Conservation (phyloP, 2,329 filamentous ascomycete genomes). For the Neurospora sp. region DNA sequence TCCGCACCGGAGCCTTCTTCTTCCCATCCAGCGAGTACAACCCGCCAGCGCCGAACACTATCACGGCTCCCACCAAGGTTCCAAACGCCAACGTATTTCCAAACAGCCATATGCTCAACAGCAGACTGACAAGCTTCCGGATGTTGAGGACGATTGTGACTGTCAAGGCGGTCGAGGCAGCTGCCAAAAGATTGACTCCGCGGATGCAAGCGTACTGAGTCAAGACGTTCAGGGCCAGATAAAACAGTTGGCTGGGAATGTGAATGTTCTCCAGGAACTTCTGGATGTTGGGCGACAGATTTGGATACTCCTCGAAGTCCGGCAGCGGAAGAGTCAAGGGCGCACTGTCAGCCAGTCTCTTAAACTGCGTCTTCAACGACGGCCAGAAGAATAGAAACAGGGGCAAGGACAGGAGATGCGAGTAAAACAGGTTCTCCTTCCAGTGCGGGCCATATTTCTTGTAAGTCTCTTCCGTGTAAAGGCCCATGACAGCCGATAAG, state of each 20-base stretch:
- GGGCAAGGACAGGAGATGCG: slow-evolving; percentile 64
- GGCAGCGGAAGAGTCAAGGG: slow-evolving; percentile 40
- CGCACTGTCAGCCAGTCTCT: slow-evolving; percentile 52
- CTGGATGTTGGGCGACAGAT: slow-evolving; percentile 29
- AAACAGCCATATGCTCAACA: slow-evolving; percentile 90
- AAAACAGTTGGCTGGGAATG: slow-evolving; percentile 62
- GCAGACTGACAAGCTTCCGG: slow-evolving; percentile 80
- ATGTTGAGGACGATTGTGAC: slow-evolving; percentile 96
- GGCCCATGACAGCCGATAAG: slow-evolving; percentile 85
- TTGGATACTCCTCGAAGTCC: slow-evolving; percentile 21
- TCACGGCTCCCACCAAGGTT: slow-evolving; percentile 68
- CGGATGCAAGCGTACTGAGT: slow-evolving; percentile 95
- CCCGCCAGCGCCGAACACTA: slow-evolving; percentile 87
- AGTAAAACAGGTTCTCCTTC: slow-evolving; percentile 96
- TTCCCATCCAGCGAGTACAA: slow-evolving; percentile 70
- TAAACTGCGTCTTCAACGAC: slow-evolving; percentile 54
- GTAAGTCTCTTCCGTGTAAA: slow-evolving; percentile 91
- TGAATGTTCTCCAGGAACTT: slow-evolving; percentile 28
- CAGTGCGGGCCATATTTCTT: slow-evolving; percentile 77
- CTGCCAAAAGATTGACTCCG: slow-evolving; percentile 88
- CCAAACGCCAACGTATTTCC: slow-evolving; percentile 70
- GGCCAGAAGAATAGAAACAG: slow-evolving; percentile 66
- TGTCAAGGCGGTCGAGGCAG: slow-evolving; percentile 80
- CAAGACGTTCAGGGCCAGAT: slow-evolving; percentile 65
- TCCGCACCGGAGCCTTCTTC: slow-evolving; percentile 24